Conservation (phyloP, 345 rosid genomes). For the Citrus hindsii region DNA sequence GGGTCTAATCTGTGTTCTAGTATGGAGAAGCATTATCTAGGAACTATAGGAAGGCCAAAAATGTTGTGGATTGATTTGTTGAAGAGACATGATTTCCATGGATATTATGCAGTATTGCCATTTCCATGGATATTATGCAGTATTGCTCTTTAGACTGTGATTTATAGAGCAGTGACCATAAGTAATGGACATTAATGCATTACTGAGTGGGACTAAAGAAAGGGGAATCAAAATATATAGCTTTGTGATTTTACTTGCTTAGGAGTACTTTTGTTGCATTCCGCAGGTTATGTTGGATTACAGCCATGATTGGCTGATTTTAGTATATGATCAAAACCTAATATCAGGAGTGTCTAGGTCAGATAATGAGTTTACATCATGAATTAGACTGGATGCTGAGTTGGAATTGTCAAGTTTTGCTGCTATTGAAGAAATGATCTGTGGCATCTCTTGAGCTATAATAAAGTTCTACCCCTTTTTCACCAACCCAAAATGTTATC, state of each 20-base stretch:
- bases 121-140: not conserved
- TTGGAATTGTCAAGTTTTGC: not conserved
- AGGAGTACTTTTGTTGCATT: not conserved
- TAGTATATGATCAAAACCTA: not conserved
- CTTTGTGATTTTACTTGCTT: not conserved
- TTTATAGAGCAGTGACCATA: not conserved
- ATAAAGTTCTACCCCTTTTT: not conserved
- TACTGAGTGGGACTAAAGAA: not conserved
- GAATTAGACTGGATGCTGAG: not conserved
- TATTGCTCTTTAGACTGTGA: not conserved
- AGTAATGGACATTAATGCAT: not conserved
- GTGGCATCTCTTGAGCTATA: not conserved
- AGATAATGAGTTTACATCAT: not conserved
- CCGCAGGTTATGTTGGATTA: not conserved
- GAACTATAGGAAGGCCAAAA: not conserved
- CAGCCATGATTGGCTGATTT: not conserved
- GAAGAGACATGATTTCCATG: not conserved
- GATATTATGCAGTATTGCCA: not conserved
- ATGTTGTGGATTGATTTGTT: not conserved
- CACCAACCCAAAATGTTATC: not conserved
- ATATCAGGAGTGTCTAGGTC: not conserved
- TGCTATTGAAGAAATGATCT: not conserved
- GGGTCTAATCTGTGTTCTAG: not conserved
- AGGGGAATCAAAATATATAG: not conserved
- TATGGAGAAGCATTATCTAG: not conserved